These are phyloP conservation scores for Detonula confervacea DNA, from an alignment of 352 stramenopile species.

Conservation along the genomic window DNA sequence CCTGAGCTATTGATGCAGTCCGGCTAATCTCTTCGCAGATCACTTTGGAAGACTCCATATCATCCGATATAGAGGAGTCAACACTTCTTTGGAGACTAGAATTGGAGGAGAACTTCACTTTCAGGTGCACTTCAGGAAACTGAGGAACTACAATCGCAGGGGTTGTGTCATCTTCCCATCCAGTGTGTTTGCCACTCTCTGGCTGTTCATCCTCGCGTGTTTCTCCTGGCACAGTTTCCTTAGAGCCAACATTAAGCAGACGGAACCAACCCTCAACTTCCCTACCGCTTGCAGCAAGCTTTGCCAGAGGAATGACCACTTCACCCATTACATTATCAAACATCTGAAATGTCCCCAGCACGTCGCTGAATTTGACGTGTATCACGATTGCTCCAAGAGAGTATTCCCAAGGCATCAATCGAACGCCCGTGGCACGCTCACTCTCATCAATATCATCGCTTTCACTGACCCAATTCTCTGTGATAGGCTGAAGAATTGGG, in stretches of 20 bases:
- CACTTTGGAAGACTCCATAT: constrained; percentile 58
- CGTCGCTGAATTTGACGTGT: constrained; percentile 73
- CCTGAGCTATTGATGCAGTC: constrained; percentile 57
- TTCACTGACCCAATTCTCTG: constrained; percentile 24
- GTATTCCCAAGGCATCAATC: constrained; percentile 67
- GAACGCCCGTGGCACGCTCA: constrained; percentile 2
- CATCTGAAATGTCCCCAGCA: constrained; percentile 58
- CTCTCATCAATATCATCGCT: constrained; percentile 17
- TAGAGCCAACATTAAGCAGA: constrained; percentile 67
- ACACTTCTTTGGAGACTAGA: neutral
- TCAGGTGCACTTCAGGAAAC: constrained; percentile 56
- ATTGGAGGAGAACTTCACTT: constrained; percentile 50
- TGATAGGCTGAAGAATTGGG: constrained; percentile 77
- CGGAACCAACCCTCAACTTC: constrained; percentile 79
- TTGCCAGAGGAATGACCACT: constrained; percentile 75
- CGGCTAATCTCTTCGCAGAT: constrained; percentile 64
- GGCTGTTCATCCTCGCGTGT: constrained; percentile 24
- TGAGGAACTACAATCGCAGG: constrained; percentile 2
- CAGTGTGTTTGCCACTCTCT: neutral
- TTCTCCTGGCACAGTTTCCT: constrained; percentile 43
- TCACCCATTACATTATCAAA: constrained; percentile 81
- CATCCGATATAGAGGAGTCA: constrained; percentile 10
- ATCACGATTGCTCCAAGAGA: constrained; percentile 74
- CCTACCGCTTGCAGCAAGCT: constrained; percentile 53
- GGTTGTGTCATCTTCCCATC: constrained; percentile 7